Evolutionary conservation across 179 eudicot genomes (phyloP).

Genomic region (Amaranthus tricolor): DNA sequence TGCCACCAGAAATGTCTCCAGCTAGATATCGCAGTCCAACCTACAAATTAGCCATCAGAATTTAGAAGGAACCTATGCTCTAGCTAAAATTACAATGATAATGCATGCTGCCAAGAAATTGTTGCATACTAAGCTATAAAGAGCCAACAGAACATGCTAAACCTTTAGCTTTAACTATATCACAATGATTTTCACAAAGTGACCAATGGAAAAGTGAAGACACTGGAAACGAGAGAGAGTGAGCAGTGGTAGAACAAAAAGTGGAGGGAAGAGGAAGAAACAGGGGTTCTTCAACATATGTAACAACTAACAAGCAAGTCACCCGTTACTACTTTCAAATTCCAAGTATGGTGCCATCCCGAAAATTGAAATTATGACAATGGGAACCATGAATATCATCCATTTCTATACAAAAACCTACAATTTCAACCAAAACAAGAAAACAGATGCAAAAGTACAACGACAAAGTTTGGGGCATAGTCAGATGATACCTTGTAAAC

Average conservation of each 20-base stretch:
- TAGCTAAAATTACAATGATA: too few relatives aligned
- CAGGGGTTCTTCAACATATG: background rate
- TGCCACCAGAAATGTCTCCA: constrained; percentile 90
- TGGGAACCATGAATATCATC: background rate
- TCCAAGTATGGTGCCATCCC: constrained; percentile 1
- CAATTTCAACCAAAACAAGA: constrained; percentile 4
- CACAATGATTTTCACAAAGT: background rate
- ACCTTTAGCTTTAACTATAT: background rate
- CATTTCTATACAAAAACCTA: constrained; percentile 7
- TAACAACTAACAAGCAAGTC: background rate
- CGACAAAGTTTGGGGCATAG: too few relatives aligned
- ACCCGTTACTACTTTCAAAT: constrained; percentile 2
- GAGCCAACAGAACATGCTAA: background rate
- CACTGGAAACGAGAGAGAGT: background rate
- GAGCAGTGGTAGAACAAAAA: background rate
- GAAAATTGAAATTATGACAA: background rate
- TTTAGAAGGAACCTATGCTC: background rate
- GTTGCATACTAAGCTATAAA: background rate
- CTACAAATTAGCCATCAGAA: constrained; percentile 43
- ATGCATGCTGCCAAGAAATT: background rate
- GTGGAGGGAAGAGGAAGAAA: background rate
- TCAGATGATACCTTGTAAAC: constrained; percentile 60
- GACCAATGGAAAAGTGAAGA: too few relatives aligned
- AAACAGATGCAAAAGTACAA: background rate
- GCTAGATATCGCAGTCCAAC: constrained; percentile 85